Evolutionary conservation across 768 basidiomycete species (phyloP).

Genomic region (Cystobasidium tubakii): DNA sequence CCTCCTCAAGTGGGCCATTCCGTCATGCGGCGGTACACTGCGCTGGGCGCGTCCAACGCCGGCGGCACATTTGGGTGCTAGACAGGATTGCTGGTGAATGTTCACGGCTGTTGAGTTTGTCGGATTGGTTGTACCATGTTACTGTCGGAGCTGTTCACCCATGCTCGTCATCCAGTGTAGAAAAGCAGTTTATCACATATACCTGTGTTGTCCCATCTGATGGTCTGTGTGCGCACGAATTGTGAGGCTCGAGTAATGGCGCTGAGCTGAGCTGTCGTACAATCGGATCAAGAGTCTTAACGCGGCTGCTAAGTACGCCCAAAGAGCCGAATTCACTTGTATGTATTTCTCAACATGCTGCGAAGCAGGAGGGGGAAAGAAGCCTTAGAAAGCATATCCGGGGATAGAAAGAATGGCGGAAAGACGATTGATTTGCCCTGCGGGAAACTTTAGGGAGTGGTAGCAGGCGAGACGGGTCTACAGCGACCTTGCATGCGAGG

Average conservation of each 20-base stretch:
- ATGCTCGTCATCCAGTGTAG: conserved; percentile 77
- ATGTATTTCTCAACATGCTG: conserved; percentile 77
- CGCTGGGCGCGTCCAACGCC: conserved; percentile 76
- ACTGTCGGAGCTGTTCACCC: conserved; percentile 47
- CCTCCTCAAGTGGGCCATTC: conserved; percentile 45
- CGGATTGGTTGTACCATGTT: no score
- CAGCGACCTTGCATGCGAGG: no score
- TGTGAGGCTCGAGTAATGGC: conserved; percentile 95
- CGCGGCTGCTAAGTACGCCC: conserved; percentile 44
- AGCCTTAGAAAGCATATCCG: conserved; percentile 89
- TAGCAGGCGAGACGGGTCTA: no score
- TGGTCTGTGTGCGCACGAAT: conserved; percentile 86
- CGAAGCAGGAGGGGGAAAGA: conserved; percentile 77
- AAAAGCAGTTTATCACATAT: conserved; percentile 95
- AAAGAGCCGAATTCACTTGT: no score
- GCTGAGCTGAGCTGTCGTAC: no score
- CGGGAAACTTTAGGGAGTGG: no score
- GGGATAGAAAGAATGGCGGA: no score
- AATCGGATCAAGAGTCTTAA: no score
- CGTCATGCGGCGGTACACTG: conserved; percentile 64
- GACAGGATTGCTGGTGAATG: conserved; percentile 65
- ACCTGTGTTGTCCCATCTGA: conserved; percentile 52
- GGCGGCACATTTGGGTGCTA: conserved; percentile 94
- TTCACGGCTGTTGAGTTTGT: no score
- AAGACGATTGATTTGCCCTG: no score